Evolutionary conservation across 768 basidiomycete species (phyloP).

Genomic region (Myochromella boudieri): DNA sequence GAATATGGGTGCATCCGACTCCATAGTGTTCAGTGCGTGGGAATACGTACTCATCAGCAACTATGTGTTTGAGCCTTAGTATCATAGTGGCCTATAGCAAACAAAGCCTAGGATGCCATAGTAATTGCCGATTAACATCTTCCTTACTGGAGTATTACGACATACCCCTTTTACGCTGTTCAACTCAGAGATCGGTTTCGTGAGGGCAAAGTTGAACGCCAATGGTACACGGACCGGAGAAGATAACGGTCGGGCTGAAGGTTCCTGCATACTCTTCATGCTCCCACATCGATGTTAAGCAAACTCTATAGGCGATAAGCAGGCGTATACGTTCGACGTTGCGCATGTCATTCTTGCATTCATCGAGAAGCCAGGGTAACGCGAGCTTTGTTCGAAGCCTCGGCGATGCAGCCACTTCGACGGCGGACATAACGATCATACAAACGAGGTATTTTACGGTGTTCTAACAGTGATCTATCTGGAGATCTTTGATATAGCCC

Average conservation of each 20-base stretch:
- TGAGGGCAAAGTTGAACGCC: constrained; percentile 75
- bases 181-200: constrained; percentile 72
- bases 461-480: background rate
- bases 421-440: constrained; percentile 76
- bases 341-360: constrained; percentile 68
- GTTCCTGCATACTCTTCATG: constrained; percentile 28
- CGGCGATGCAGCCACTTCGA: constrained; percentile 57
- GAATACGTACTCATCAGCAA: too few relatives aligned
- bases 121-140: too few relatives aligned
- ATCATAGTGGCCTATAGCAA: too few relatives aligned
- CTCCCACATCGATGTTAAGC: background rate
- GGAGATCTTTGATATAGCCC: too few relatives aligned
- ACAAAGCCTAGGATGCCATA: too few relatives aligned
- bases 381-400: constrained; percentile 62
- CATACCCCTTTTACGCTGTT: constrained; percentile 71
- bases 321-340: constrained; percentile 77
- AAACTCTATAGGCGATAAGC: constrained; percentile 39
- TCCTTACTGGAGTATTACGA: too few relatives aligned
- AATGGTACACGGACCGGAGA: constrained; percentile 74
- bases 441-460: constrained; percentile 60
- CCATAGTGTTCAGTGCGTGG: too few relatives aligned
- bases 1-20: too few relatives aligned
- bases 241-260: constrained; percentile 79
- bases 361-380: constrained; percentile 63
- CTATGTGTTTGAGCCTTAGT: too few relatives aligned